A percentile compares a stretch with the other conserved stretches of the same genome.
Evolutionary conservation across 2,329 filamentous ascomycete species (phyloP).

Genomic region (Stemphylium vesicarium): DNA sequence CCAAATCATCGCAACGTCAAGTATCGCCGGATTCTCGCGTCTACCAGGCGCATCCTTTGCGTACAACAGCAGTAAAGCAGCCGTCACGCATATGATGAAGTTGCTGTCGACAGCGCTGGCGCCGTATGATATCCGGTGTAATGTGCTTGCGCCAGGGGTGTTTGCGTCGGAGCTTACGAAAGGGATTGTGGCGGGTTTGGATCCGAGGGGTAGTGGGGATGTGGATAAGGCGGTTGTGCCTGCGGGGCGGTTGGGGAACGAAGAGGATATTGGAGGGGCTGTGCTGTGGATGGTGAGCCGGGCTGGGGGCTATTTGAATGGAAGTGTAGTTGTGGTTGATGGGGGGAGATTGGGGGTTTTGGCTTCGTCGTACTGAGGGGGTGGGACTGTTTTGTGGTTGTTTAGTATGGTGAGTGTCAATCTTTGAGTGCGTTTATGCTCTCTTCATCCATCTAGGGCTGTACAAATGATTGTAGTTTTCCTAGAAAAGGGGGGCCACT

Average conservation of each 20-base stretch:
- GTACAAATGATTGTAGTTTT: too few species aligned
- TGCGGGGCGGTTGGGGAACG: slow-evolving; percentile 64
- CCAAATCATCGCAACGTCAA: slow-evolving; percentile 31
- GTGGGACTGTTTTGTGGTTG: too few species aligned
- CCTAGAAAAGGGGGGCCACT: too few species aligned
- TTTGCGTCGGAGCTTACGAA: slow-evolving; percentile 29
- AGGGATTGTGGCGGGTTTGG: slow-evolving; percentile 13
- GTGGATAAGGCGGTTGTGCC: slow-evolving; percentile 48
- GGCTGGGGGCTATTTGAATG: slow-evolving; percentile 71
- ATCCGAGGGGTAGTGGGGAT: not conserved
- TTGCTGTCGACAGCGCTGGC: slow-evolving; percentile 53
- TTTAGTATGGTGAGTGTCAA: too few species aligned
- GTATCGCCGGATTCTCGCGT: slow-evolving; percentile 12
- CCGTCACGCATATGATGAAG: slow-evolving; percentile 57
- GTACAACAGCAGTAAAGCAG: slow-evolving; percentile 53
- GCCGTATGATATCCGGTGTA: slow-evolving; percentile 55
- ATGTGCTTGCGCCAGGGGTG: slow-evolving; percentile 57
- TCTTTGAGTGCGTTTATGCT: too few species aligned
- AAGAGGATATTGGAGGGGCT: slow-evolving; percentile 68
- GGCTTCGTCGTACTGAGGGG: slow-evolving; percentile 60
- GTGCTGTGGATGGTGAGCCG: slow-evolving; percentile 69
- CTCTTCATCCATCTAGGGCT: too few species aligned
- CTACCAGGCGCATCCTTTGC: slow-evolving; percentile 18
- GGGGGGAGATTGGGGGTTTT: slow-evolving; percentile 66
- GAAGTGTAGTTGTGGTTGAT: slow-evolving; percentile 66